Evolutionary conservation across 306 rosid genomes (phyloP), one percentile per base, ranked within the genome.

Genomic region (Cotoneaster glaucophyllus): DNA sequence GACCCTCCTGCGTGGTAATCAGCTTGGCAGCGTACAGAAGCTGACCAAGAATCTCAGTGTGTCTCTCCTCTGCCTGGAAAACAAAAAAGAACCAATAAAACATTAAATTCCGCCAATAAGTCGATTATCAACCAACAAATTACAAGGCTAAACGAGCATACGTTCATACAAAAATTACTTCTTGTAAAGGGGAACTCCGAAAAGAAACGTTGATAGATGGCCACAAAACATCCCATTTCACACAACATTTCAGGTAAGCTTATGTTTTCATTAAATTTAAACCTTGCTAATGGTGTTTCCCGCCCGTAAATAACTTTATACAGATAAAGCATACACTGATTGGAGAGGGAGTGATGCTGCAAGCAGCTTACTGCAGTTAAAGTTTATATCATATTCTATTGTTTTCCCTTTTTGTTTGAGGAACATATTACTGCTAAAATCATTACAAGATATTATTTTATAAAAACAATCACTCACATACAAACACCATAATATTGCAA

Each of bases 21-120:
- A 92, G 81, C 87, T 95, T 95, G 1, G 97, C 99, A 2, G 97
- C 82, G 86, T 89, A 89, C 63, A 92, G 90, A 81, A 95, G 99
- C 76, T 77, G 88, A 29, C 99, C 99, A 54, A 95, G 97, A 84
- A 92, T 92, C 58, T 89, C 97, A 12, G 11, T 56, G 81, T 95
- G 97, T 86, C 99, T 92, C 81, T 92, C 99, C 85, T 92, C 98
- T 12, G 97, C 98, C 99, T 95, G 79, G 43, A 25, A 69, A 90
- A 73, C 62, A 79, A 68, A 57, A 37, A 19, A 1, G 10, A 25
- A 13, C 26, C 17, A 7, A 37, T 22, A 6, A 64, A 21, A 26
- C 21, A 7, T 5, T 50, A 18, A 68, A 18, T 34, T 73, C 77
- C 13, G 1, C 11, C 15, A 22, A 21, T 2, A 21, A 2, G 8